Base-by-base conservation (phyloP, 192 early-diverging fungal species). In the Podila epigama region DNA sequence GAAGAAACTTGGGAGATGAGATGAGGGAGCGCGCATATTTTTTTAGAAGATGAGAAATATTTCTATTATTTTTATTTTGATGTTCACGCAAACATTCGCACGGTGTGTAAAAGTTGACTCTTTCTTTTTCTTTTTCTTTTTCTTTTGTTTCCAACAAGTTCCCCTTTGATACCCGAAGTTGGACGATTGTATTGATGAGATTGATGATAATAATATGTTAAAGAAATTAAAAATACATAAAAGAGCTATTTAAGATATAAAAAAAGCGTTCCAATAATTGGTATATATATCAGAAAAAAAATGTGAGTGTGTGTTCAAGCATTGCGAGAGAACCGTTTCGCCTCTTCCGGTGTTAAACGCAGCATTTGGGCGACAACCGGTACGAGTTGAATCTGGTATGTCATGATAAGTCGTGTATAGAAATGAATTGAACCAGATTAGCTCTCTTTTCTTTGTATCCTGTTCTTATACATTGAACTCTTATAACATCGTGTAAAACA, bases 311-410 rank as follows among this genome's bases (percentile, higher is more conserved):
- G 13, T 51, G 51, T 5, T 32, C 29, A 54, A 18, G 22, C 53
- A 42, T 27, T 42, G 22, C 56, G 55, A 6, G 73, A 55, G 18
- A 86, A 70, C 22, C 88, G 81, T 51, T 82, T 87, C 6, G 84
- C 63, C 70, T 93, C 92, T 11, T 93, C 90, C 0, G 85, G 84
- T 10, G 89, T 83, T 48, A 93, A 83, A 32, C 83, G 82, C 5
- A 93, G 70, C 59, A 93, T 80, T 85, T 90, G 89, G 5, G 83
- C 82, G n/a, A 93, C 54, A 1, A 91, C 92, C 11, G 86, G 88
- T 25, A 93, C 72, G 70, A 93, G 63, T 81, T 91, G 90, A 58
- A 48, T 48, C 44, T 71, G 70, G 80, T 83, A 66, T 27, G 33
- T 51, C 18, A 18, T 51, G 52, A 22, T 25, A 55, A 58, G 3